Evolutionary conservation across 2,329 filamentous ascomycete genomes (phyloP).

Genomic region (Monilinia aucupariae): DNA sequence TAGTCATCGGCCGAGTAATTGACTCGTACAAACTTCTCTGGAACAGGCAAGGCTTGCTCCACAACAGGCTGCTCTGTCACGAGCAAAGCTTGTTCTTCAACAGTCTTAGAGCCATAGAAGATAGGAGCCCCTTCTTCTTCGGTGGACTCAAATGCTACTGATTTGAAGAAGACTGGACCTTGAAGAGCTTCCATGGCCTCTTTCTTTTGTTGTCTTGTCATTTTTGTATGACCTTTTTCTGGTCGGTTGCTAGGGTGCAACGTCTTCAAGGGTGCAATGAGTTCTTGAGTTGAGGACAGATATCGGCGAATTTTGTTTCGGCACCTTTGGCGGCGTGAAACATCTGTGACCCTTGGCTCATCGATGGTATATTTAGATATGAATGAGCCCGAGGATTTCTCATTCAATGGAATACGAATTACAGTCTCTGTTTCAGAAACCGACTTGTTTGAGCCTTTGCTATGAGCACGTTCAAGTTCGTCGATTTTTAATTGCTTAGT

Average conservation of each 20-base stretch:
- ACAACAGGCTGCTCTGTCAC: background rate
- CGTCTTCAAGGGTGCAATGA: background rate
- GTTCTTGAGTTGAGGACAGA: conserved; percentile 2
- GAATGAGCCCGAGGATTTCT: background rate
- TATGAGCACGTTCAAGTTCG: background rate
- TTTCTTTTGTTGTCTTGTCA: background rate
- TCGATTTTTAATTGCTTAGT: background rate
- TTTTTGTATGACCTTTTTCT: conserved; percentile 4
- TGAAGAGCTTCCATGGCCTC: background rate
- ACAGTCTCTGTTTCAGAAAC: background rate
- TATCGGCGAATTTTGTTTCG: background rate
- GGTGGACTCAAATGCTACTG: background rate
- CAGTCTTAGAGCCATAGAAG: background rate
- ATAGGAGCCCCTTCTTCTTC: background rate
- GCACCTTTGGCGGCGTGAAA: background rate
- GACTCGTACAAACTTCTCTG: too few relatives aligned
- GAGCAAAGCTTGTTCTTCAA: background rate
- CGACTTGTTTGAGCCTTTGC: background rate
- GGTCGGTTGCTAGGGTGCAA: conserved; percentile 7
- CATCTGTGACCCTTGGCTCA: background rate
- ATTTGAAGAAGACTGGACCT: background rate
- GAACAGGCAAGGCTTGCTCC: too few relatives aligned
- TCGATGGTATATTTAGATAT: background rate
- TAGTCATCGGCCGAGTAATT: background rate
- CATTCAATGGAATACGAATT: background rate